Evolutionary conservation across 768 basidiomycete genomes (phyloP).

Genomic region (Russula abietina): DNA sequence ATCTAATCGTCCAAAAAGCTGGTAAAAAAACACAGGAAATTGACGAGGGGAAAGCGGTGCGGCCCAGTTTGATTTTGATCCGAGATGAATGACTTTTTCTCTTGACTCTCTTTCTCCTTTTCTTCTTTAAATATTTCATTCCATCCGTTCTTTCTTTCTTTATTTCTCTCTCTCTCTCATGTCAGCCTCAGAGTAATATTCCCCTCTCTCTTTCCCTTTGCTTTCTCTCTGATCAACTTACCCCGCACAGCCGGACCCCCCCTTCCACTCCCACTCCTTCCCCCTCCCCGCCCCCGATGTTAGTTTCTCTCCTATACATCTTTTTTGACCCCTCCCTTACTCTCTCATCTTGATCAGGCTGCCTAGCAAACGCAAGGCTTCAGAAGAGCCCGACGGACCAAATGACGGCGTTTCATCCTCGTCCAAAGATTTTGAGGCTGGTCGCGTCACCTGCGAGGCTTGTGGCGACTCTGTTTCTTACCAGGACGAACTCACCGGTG

Average conservation of each 20-base stretch:
- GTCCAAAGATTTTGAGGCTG: conserved; percentile 52
- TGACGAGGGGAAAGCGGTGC: not conserved
- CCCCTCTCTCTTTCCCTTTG: not conserved
- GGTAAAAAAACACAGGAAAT: not conserved
- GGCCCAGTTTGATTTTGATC: not conserved
- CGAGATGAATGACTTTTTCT: not conserved
- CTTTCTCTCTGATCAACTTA: not conserved
- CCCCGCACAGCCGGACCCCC: not conserved
- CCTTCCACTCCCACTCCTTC: not conserved
- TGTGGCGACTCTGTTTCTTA: conserved; percentile 61
- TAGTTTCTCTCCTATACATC: not conserved
- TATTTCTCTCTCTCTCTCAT: conserved; percentile 4
- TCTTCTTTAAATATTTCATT: not conserved
- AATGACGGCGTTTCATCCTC: conserved; percentile 8
- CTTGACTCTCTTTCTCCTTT: not conserved
- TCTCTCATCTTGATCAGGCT: not conserved
- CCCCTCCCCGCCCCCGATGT: conserved; percentile 12
- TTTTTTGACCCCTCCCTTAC: not conserved
- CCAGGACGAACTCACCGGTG: conserved; percentile 55
- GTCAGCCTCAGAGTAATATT: conserved; percentile 17
- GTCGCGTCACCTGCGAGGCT: conserved; percentile 57
- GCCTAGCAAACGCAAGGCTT: conserved; percentile 14
- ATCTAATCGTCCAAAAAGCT: not conserved
- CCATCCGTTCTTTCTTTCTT: not conserved
- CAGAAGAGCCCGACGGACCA: not conserved